Conservation (phyloP, 164 flowering plant genomes). For the Berberis thunbergii region DNA sequence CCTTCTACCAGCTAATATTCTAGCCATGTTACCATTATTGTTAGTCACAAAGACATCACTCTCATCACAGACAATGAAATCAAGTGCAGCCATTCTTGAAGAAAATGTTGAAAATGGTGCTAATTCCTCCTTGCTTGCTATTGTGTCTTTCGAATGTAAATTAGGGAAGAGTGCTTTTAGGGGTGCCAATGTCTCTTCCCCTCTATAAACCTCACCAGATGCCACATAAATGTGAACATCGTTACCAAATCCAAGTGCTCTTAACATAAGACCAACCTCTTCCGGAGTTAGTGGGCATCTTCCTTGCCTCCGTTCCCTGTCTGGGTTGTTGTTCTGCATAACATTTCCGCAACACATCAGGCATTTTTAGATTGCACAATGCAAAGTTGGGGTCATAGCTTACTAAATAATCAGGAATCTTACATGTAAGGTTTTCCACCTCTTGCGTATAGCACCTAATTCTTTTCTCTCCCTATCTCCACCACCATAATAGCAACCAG, state of each 20-base stretch:
- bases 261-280: conserved; percentile 94
- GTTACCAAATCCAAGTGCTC: conserved; percentile 86
- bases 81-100: conserved; percentile 98
- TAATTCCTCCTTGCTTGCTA: conserved; percentile 72
- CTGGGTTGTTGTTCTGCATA: conserved; percentile 73
- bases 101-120: conserved; percentile 69
- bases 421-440: conserved; percentile 99
- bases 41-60: conserved; percentile 98
- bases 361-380: neutral
- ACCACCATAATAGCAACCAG: conserved; percentile 98
- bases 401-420: conserved; percentile 8
- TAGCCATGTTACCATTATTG: conserved; percentile 99
- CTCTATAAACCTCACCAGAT: conserved; percentile 94
- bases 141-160: conserved; percentile 75
- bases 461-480: conserved; percentile 84
- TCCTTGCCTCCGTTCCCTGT: conserved; percentile 89
- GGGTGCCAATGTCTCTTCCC: conserved; percentile 84
- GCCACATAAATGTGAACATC: conserved; percentile 95
- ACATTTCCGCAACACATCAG: neutral
- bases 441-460: conserved; percentile 68
- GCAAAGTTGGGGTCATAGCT: neutral
- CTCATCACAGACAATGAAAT: conserved; percentile 90
- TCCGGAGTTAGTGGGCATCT: conserved; percentile 97
- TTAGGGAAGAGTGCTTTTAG: conserved; percentile 83
- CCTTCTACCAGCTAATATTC: conserved; percentile 95